Conservation (phyloP, 176 grass and related monocot species). For the Zoysia pacifica region DNA sequence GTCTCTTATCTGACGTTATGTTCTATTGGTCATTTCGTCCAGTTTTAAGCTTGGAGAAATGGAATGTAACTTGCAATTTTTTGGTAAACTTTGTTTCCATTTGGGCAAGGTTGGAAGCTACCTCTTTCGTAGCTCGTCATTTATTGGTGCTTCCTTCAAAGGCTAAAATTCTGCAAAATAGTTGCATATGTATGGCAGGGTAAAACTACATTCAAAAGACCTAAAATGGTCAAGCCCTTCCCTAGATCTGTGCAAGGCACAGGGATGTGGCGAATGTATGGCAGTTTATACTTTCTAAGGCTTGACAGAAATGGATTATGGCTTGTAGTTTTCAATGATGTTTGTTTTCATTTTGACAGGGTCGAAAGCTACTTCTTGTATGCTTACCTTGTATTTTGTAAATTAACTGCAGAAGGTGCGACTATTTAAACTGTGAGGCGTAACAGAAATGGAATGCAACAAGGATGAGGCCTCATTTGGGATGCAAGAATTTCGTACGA, state of each 20-base stretch:
- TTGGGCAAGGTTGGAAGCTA: neutral
- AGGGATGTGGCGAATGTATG: too few species aligned
- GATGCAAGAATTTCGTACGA: too few species aligned
- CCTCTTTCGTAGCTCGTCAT: neutral
- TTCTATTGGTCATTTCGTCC: too few species aligned
- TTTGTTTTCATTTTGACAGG: slow-evolving; percentile 23
- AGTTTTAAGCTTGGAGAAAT: neutral
- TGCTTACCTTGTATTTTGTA: neutral
- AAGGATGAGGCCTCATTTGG: slow-evolving; percentile 26
- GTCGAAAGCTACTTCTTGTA: slow-evolving; percentile 1
- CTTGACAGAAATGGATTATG: neutral
- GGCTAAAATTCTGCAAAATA: neutral
- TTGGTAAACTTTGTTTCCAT: slow-evolving; percentile 22
- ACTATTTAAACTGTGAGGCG: neutral
- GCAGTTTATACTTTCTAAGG: neutral
- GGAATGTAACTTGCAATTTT: neutral
- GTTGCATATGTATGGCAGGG: neutral
- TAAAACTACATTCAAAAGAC: too few species aligned
- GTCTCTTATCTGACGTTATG: too few species aligned
- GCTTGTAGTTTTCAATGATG: neutral
- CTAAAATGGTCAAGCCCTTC: too few species aligned
- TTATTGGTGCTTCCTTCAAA: neutral
- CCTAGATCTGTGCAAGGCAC: too few species aligned
- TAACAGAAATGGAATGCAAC: slow-evolving; percentile 41
- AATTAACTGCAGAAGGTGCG: neutral